Percentiles rank a stretch among this genome's conserved stretches.
phyloP scores from a whole-genome alignment of 148 eudicot genomes.

The Camellia granthamiana region DNA sequence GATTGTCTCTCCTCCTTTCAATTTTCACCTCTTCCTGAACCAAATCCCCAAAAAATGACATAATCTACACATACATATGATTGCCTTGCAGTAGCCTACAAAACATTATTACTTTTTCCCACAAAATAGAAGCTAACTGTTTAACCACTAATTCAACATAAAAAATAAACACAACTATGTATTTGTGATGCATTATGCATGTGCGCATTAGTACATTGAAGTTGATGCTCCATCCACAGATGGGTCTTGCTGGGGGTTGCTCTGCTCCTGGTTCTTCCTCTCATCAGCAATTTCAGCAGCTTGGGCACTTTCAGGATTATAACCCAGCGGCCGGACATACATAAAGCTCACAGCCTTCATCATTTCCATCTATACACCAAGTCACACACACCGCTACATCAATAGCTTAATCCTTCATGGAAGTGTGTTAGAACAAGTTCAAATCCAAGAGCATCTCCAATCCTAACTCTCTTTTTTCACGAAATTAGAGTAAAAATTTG shows the following conservation, averaged over 20 bases:
- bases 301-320: constrained; percentile 97
- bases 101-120: too few relatives aligned
- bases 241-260: constrained; percentile 25
- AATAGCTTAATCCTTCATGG: too few relatives aligned
- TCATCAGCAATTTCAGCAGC: constrained; percentile 88
- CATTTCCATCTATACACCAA: constrained; percentile 65
- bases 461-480: too few relatives aligned
- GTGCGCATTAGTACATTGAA: too few relatives aligned
- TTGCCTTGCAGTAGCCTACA: too few relatives aligned
- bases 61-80: background rate
- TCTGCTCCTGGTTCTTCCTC: constrained; percentile 40
- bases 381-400: background rate
- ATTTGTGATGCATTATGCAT: constrained; percentile 6
- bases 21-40: constrained; percentile 35
- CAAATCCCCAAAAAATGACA: background rate
- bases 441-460: too few relatives aligned
- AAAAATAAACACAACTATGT: background rate
- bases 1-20: too few relatives aligned
- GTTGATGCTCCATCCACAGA: constrained; percentile 46
- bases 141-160: background rate
- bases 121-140: too few relatives aligned
- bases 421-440: too few relatives aligned
- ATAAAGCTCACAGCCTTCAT: constrained; percentile 99
- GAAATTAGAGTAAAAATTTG: too few relatives aligned
- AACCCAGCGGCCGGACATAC: constrained; percentile 98